These are phyloP conservation scores for Agaricus bisporus DNA, from an alignment of 768 basidiomycete genomes.

Conservation along the genomic window DNA sequence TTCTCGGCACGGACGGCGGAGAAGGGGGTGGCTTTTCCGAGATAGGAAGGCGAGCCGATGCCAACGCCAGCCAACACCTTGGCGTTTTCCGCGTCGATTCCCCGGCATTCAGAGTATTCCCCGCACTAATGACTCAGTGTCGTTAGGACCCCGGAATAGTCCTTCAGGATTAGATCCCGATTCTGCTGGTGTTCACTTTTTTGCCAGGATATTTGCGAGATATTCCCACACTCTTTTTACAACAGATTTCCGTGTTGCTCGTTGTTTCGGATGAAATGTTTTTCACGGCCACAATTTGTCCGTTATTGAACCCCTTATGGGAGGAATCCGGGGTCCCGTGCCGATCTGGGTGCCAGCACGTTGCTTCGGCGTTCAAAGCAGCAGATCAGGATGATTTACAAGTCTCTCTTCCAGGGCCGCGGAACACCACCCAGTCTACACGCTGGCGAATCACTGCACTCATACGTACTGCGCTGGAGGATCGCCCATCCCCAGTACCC, in stretches of 20 bases:
- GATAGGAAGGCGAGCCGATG: slow-evolving; percentile 10
- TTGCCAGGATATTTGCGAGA: too few species aligned
- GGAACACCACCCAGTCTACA: slow-evolving; percentile 1
- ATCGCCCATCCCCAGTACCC: slow-evolving; percentile 6
- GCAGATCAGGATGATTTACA: slow-evolving; percentile 10
- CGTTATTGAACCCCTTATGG: too few species aligned
- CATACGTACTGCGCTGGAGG: slow-evolving; percentile 5
- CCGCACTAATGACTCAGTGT: slow-evolving; percentile 12
- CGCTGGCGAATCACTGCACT: not conserved
- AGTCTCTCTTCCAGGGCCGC: not conserved
- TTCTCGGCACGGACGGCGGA: slow-evolving; percentile 10
- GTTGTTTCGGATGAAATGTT: too few species aligned
- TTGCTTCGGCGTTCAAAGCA: slow-evolving; percentile 15
- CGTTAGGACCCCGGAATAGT: too few species aligned
- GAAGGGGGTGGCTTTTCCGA: not conserved
- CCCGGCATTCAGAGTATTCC: slow-evolving; percentile 5
- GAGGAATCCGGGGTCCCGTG: not conserved
- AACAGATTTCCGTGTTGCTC: too few species aligned
- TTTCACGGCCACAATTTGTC: too few species aligned
- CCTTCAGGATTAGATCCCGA: too few species aligned
- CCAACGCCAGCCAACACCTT: not conserved
- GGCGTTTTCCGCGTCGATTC: slow-evolving; percentile 5
- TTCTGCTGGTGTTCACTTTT: too few species aligned
- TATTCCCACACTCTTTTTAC: too few species aligned
- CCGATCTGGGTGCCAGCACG: slow-evolving; percentile 19